phyloP scores from a whole-genome alignment of 371 early-diverging fungal species.

The Apophysomyces trapeziformis region DNA sequence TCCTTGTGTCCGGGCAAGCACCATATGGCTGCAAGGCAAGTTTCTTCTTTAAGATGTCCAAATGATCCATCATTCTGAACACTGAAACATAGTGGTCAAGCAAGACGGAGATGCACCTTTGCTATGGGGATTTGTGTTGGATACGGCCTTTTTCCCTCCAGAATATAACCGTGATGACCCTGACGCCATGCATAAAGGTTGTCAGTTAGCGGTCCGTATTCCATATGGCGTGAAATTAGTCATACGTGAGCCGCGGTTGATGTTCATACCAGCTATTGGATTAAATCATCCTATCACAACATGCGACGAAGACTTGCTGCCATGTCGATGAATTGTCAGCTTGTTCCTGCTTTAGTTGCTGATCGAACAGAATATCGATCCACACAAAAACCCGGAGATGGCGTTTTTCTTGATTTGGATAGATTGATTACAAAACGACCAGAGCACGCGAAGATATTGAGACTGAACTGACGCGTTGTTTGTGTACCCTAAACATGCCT shows the following conservation, averaged over 20 bases:
- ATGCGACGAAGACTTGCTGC: constrained; percentile 3
- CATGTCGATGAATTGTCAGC: not conserved
- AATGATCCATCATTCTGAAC: no score
- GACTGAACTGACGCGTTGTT: not conserved
- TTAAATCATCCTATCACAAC: not conserved
- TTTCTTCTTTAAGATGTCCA: no score
- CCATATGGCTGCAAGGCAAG: constrained; percentile 34
- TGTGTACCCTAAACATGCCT: not conserved
- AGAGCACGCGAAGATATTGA: not conserved
- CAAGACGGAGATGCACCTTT: constrained; percentile 33
- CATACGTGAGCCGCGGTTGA: constrained; percentile 23
- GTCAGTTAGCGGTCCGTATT: constrained; percentile 40
- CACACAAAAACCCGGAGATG: no score
- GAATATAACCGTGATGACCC: constrained; percentile 20
- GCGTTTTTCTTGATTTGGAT: constrained; percentile 2
- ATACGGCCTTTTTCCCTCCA: constrained; percentile 19
- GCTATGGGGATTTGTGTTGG: constrained; percentile 45
- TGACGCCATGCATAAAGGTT: constrained; percentile 36
- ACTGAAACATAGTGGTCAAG: constrained; percentile 14
- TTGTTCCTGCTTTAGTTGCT: no score
- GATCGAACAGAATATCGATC: no score
- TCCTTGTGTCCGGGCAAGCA: constrained; percentile 24
- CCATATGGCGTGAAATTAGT: constrained; percentile 26
- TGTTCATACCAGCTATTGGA: constrained; percentile 19
- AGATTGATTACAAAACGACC: not conserved